Conservation (phyloP, 2,329 filamentous ascomycete species). For the Delphinella strobiligena region DNA sequence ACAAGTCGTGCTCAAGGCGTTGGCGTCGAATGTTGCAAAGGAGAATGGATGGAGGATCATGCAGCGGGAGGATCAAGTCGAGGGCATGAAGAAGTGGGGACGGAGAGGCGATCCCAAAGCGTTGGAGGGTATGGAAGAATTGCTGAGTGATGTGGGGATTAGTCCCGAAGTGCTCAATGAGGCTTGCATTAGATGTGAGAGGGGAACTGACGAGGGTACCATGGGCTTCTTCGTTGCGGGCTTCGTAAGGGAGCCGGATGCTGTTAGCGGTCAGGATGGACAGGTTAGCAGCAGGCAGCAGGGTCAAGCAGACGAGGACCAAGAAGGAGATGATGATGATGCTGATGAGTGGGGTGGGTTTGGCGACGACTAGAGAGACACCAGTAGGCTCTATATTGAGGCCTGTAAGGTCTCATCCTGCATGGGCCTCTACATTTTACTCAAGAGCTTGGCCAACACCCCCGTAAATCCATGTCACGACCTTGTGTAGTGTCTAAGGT, state of each 20-base stretch:
- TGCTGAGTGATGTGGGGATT: slow-evolving; percentile 10
- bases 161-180: slow-evolving; percentile 16
- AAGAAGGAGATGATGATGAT: slow-evolving; percentile 11
- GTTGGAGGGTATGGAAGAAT: slow-evolving; percentile 14
- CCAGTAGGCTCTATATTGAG: too few relatives aligned
- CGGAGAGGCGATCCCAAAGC: slow-evolving; percentile 31
- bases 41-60: slow-evolving; percentile 68
- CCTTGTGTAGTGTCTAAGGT: too few relatives aligned
- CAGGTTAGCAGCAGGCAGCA: too few relatives aligned
- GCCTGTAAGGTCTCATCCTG: too few relatives aligned
- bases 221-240: slow-evolving; percentile 96
- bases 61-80: slow-evolving; percentile 57
- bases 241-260: slow-evolving; percentile 51
- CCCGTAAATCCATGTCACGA: too few relatives aligned
- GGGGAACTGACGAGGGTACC: slow-evolving; percentile 40
- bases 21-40: slow-evolving; percentile 55
- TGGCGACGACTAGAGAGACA: too few relatives aligned
- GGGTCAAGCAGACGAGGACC: background rate
- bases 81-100: slow-evolving; percentile 66
- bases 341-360: slow-evolving; percentile 34
- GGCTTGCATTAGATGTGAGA: slow-evolving; percentile 13
- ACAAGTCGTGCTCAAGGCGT: slow-evolving; percentile 59
- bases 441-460: too few relatives aligned
- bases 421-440: too few relatives aligned
- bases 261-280: background rate